Conservation (phyloP, 192 early-diverging fungal species). For the Dimargaris cristalligena region DNA sequence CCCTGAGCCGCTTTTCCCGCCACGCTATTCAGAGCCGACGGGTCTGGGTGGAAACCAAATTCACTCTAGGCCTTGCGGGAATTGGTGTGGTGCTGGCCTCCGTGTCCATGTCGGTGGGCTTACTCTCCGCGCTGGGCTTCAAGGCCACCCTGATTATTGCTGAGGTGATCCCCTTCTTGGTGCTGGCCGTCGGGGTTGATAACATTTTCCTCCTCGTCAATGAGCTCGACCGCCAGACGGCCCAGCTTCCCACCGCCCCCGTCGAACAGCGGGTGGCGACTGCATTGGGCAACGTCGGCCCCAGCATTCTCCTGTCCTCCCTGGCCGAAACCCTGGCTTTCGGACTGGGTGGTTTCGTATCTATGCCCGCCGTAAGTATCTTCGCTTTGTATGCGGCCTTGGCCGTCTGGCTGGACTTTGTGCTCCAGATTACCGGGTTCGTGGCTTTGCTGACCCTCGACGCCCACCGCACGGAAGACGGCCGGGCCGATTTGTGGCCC, state of each 20-base stretch:
- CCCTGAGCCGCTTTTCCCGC: constrained; percentile 28
- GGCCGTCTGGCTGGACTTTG: constrained; percentile 42
- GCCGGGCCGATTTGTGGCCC: constrained; percentile 10
- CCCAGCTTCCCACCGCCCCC: constrained; percentile 22
- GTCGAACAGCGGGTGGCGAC: constrained; percentile 38
- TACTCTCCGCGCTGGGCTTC: constrained; percentile 39
- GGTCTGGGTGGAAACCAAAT: constrained; percentile 40
- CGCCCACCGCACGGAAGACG: constrained; percentile 30
- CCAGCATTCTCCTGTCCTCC: constrained; percentile 39
- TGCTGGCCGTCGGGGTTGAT: constrained; percentile 47
- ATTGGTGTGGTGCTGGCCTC: constrained; percentile 41
- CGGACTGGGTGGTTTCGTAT: constrained; percentile 38
- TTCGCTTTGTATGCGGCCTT: constrained; percentile 49
- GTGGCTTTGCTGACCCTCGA: constrained; percentile 39
- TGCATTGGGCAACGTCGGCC: constrained; percentile 40
- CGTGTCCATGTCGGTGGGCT: constrained; percentile 39
- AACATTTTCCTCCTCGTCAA: constrained; percentile 51
- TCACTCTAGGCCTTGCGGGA: constrained; percentile 36
- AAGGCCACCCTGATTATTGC: constrained; percentile 48
- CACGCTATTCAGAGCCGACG: constrained; percentile 18
- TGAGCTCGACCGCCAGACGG: constrained; percentile 32
- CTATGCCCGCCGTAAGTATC: constrained; percentile 49
- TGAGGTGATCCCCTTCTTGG: constrained; percentile 50
- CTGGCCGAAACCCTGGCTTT: constrained; percentile 46
- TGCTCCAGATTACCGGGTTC: constrained; percentile 45